Base-by-base conservation (phyloP, 179 eudicot genomes). In the Carnegiea gigantea region DNA sequence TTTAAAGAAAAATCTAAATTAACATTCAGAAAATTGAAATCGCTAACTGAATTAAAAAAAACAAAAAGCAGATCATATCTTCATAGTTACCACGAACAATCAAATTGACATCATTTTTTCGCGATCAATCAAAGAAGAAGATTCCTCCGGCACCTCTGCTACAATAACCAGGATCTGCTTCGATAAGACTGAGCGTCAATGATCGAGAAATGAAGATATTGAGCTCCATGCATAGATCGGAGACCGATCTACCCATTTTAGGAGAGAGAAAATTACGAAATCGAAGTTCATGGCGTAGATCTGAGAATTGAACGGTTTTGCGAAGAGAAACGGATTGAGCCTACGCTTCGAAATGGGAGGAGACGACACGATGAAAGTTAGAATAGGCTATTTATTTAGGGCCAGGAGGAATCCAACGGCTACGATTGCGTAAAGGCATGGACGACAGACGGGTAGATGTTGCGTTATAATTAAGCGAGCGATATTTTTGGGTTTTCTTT, bases 321-420 rank as follows among this genome's bases (percentile, higher is more conserved):
- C 43, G 7, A n/a, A 15, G n/a, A 48, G 12, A 17, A 33, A 62
- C 2, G 68, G 21, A 54, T 23, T 6, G 28, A 2, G 1, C 0
- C 6, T 40, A 40, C 9, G 68, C 26, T 62, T 9, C 11, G 74
- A 70, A 70, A 70, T 14, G 46, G 48, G 3, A 44, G 15, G 15
- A 73, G 8, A 48, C 23, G 38, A 48, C 17, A 49, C 43, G 12
- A 15, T 51, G 20, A n/a, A 28, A 11, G 71, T 12, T n/a, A 13
- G 54, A 74, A 13, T 4, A 44, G 51, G 76, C 26, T 30, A 78
- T 85, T 82, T 85, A 85, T 82, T 60, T 20, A n/a, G 28, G 15
- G 9, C 3, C 18, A 6, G 6, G 54, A 44, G 15, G 30, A 73
- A 73, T 20, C 8, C 28, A 44, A 73, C 76, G 76, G 76, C 53